A percentile compares a stretch with the other conserved stretches of the same genome.
These are phyloP conservation scores for Fusarium sterilihyphosum DNA, from an alignment of 2,329 filamentous ascomycete genomes.

Conservation along the genomic window DNA sequence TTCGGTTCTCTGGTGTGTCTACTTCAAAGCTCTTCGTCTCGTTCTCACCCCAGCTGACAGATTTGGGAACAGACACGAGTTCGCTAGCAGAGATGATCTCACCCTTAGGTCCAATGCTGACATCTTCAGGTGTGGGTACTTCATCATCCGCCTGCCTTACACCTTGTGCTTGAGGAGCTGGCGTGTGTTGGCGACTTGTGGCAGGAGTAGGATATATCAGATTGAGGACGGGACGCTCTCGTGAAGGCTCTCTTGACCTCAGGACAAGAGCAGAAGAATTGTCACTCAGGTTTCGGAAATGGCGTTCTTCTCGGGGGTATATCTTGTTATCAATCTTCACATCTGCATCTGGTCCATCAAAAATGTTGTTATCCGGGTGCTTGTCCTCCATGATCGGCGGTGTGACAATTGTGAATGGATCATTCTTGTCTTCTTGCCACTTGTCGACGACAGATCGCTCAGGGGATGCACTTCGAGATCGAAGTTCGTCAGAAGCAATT, in stretches of 20 bases:
- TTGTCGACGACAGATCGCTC: conserved; percentile 65
- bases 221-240: conserved; percentile 68
- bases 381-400: conserved; percentile 62
- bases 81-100: conserved; percentile 51
- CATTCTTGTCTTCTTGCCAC: conserved; percentile 55
- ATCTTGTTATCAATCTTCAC: conserved; percentile 69
- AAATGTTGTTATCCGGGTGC: conserved; percentile 58
- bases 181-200: conserved; percentile 56
- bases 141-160: conserved; percentile 28
- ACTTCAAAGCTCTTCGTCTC: conserved; percentile 72
- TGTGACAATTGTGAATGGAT: conserved; percentile 60
- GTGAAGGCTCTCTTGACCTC: conserved; percentile 61
- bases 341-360: conserved; percentile 70
- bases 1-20: conserved; percentile 63
- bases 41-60: conserved; percentile 72
- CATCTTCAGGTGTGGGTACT: conserved; percentile 43
- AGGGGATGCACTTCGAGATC: conserved; percentile 62
- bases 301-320: conserved; percentile 60
- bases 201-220: conserved; percentile 69
- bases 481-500: conserved; percentile 63
- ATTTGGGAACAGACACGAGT: conserved; percentile 55
- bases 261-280: conserved; percentile 49
- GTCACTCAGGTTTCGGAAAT: conserved; percentile 45
- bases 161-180: conserved; percentile 45
- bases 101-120: conserved; percentile 52